Base-by-base conservation (phyloP, 495 filamentous ascomycete genomes). In the Neohortaea acidophila region DNA sequence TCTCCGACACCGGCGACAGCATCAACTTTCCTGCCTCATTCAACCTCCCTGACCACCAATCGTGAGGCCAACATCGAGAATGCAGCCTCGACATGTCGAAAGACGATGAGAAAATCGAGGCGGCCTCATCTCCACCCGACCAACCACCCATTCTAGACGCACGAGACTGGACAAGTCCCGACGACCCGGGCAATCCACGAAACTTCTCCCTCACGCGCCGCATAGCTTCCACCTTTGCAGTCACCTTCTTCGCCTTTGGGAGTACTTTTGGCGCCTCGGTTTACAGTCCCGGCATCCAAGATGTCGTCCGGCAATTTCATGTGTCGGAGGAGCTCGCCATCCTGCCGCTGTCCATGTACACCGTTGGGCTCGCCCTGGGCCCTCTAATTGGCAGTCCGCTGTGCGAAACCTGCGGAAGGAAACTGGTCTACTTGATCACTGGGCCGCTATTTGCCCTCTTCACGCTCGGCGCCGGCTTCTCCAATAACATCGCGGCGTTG, bases 161-260 rank as follows among this genome's bases (percentile, higher is more conserved):
- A 2, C 39, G 41, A 33, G 56, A 62, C 46, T 62, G 59, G 59
- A 47, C 39, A 18, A 49, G 51, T 3, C 46, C 47, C 6, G 25
- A 55, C 39, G 62, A 65, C 43, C 58, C 55, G 10, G 57, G 51
- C n/a, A 61, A 65, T 37, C 60, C 62, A 13, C 34, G 42, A 17
- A 65, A 63, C 39, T 65, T 63, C 60, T 31, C 39, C 3, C 26
- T 59, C 1, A 37, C 26, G 28, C 26, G 38, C 3, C 39, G 46
- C 12, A 31, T 48, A 5, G 57, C 54, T 28, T 54, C 60, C 17
- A 47, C 47, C 4, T 28, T 45, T 10, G 26, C 50, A 7, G 34
- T 44, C 9, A 49, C 40, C 2, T 27, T 49, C 14, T 37, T 49
- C 13, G 46, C 46, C 20, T 49, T 49, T 21, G 46, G 44, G 20